Evolutionary conservation across 2,329 filamentous ascomycete genomes (phyloP), one percentile per base, ranked within the genome.

Genomic region (Metarhizium anisopliae): DNA sequence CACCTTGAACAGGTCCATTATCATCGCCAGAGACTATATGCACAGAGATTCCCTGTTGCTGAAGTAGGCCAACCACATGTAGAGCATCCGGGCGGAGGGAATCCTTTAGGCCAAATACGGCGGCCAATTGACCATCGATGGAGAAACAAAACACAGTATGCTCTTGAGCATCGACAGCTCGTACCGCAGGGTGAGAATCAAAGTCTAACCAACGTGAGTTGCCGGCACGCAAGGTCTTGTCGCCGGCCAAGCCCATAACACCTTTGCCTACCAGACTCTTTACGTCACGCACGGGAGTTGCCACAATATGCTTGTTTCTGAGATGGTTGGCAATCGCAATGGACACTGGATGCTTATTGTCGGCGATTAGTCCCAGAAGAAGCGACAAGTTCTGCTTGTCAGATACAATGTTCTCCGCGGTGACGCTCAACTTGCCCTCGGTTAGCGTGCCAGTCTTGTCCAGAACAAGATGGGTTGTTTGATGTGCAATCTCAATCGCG

Each of bases 401-500:
- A 18, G 55, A 4, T n/a, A 32, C 56, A 25, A 57, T 25, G 3
- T 60, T 59, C 5, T 61, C 59, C 11, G 11, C 30, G 57, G 66
- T 65, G 55, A 81, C 68, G 49, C 71, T 68, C 36, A 87, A 62
- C 2, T 77, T 74, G 0, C 84, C 85, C 30, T 74, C 66, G 0
- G 88, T 92, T 8, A 93, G 67, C 0, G 88, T 93, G 0, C 89
- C 88, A 0, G 89, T 93, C 69, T 93, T 93, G 73, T 93, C 88
- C 61, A 93, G 87, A 0, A 93, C 77, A 2, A 91, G 79, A 61
- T 91, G 82, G 0, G 82, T 77, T 0, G 80, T 72, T 57, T 81
- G 84, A 54, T 79, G 72, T 0, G 81, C 83, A 1, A 79, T 68
- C 64, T 91, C 87, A 20, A 89, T 81, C 2, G 77, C 77, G 47